These are phyloP conservation scores for Ophiorrhiza pumila DNA, from an alignment of 257 asterid genomes.

Conservation along the genomic window DNA sequence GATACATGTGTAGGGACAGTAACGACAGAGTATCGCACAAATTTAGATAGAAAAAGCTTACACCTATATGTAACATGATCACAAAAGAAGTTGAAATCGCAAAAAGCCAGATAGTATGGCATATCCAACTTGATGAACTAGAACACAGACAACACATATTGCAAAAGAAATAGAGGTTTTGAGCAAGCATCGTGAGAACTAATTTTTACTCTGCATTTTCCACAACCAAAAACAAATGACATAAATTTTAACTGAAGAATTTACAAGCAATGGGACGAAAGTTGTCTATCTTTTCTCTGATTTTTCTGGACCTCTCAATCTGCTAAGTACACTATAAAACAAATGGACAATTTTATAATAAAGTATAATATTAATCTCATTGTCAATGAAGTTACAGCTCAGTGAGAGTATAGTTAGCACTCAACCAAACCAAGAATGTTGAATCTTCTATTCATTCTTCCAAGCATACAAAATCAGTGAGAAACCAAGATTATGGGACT, in stretches of 20 bases:
- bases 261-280: slow-evolving; percentile 21
- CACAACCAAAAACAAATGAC: slow-evolving; percentile 13
- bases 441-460: slow-evolving; percentile 44
- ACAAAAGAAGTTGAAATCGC: not conserved
- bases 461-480: slow-evolving; percentile 43
- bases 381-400: slow-evolving; percentile 29
- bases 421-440: slow-evolving; percentile 22
- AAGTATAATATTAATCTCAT: slow-evolving; percentile 20
- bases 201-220: slow-evolving; percentile 9
- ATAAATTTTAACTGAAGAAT: slow-evolving; percentile 21
- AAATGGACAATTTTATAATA: slow-evolving; percentile 23
- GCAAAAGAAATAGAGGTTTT: slow-evolving; percentile 4
- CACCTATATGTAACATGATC: not conserved
- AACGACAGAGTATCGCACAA: not conserved
- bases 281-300: slow-evolving; percentile 11
- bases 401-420: slow-evolving; percentile 28
- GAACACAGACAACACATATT: not conserved
- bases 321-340: slow-evolving; percentile 19
- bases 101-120: not conserved
- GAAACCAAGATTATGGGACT: slow-evolving; percentile 37
- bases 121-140: not conserved
- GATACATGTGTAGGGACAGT: not conserved
- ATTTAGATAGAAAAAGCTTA: not conserved
- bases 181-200: slow-evolving; percentile 8
- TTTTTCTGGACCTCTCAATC: slow-evolving; percentile 14